Evolutionary conservation across 305 asterid species (phyloP), one percentile per base, ranked within the genome.

Genomic region (Fraxinus sp.): DNA sequence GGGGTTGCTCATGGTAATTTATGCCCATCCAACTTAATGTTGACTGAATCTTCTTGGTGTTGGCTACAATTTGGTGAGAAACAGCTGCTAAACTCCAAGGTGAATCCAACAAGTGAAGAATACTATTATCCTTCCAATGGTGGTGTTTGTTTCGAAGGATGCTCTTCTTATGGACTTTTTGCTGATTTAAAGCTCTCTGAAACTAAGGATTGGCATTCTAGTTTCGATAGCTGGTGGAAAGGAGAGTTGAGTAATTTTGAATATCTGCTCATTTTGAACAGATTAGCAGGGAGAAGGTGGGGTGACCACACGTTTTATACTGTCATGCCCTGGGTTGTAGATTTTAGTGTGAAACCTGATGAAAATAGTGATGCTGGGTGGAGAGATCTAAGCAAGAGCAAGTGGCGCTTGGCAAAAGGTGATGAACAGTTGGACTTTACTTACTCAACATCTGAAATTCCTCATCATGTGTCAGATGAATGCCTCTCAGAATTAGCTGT

Each of bases 361-460:
- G 97, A 92, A 88, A 87, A 86, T 81, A 90, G 83, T 82, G 88
- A 87, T 72, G 64, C 80, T 82, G 98, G 99, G 16, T 97, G 99
- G 99, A 88, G 99, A 88, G 97, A 95, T 88, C 89, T 97, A 81
- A 93, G 91, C 86, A 95, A 91, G 92, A 97, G 98, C 91, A 97
- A 97, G 89, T 97, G 98, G 99, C 97, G 94, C 85, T 87, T 97
- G 92, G 98, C 98, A 52, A 97, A 95, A 88, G 99, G 99, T 55
- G 99, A 97, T 70, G 99, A 97, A 72, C 99, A 95, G 88, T 89
- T 97, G 93, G 99, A 97, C 90, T 97, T 97, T 87, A 97, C 99
- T 81, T 97, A 95, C 89, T 92, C 93, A 28, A 93, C 98, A 79
- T 97, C 99, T 78, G 99, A 97, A 91, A 88, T 92, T 78, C 98